phyloP scores from a whole-genome alignment of 257 asterid genomes.

The Hygrophila difformis region DNA sequence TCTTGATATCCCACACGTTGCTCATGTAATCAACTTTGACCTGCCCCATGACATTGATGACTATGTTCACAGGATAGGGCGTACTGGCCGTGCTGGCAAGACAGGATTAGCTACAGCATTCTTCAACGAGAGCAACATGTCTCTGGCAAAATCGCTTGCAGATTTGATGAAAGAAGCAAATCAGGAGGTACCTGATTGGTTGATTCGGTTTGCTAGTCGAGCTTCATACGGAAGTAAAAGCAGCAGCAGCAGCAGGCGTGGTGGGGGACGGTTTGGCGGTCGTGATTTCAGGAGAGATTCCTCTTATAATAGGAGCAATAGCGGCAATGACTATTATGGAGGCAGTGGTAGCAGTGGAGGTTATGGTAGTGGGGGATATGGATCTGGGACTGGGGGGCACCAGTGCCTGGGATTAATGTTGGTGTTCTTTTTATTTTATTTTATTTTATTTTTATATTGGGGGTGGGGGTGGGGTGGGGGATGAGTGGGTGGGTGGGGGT shows the following conservation, averaged over 20 bases:
- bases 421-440: no score
- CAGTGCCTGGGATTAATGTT: constrained; percentile 59
- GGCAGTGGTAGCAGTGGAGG: constrained; percentile 23
- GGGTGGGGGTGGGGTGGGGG: no score
- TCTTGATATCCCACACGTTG: constrained; percentile 74
- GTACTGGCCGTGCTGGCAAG: constrained; percentile 89
- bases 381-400: constrained; percentile 32
- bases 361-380: constrained; percentile 29
- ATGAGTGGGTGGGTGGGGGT: no score
- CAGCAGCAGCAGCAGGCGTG: constrained; percentile 29
- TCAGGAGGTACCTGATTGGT: constrained; percentile 84
- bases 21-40: constrained; percentile 75
- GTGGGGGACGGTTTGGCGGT: constrained; percentile 69
- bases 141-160: constrained; percentile 55
- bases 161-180: constrained; percentile 80
- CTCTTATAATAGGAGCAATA: constrained; percentile 35
- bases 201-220: constrained; percentile 55
- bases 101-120: constrained; percentile 80
- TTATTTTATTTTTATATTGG: no score
- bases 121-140: constrained; percentile 51
- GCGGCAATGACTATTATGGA: constrained; percentile 33
- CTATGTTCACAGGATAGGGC: constrained; percentile 78
- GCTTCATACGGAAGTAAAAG: constrained; percentile 46
- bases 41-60: constrained; percentile 79
- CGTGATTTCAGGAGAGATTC: constrained; percentile 67